Base-by-base conservation (phyloP, 176 grass and related monocot species). In the Chloris gayana region DNA sequence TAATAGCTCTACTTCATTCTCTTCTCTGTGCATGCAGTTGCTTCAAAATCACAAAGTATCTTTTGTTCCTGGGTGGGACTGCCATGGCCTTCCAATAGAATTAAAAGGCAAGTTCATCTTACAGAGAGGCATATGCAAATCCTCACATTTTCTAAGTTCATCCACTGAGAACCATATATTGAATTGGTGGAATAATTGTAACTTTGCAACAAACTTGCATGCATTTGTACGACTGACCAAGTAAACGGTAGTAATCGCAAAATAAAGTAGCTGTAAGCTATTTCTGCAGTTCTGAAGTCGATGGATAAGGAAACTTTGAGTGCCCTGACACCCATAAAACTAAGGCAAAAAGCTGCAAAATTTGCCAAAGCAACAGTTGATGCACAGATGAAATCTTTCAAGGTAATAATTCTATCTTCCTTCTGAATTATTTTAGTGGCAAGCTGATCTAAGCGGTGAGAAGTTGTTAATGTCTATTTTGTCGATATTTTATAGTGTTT, bases 21-120 rank as follows among this genome's bases (percentile, higher is more conserved):
- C 3, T 78, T 87, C 46, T 83, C 14, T 73, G 8, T 50, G 65
- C 89, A 98, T 50, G 65, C 89, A 98, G 95, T 75, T 98, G 73
- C 92, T 98, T 92, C 90, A 89, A 78, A 98, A 98, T 79, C 78
- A 93, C 80, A 95, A 93, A 87, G 88, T 98, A 24, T 84, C 79
- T 68, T 98, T 94, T 84, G 64, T 98, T 91, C 95, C 95, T 79
- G 95, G 95, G 41, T 98, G 95, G 95, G 95, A 98, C 76, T 98
- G 95, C 77, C 95, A 98, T 47, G 95, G 95, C 39, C 92, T 98
- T 83, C 95, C 95, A 60, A 98, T 98, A 63, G 95, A 98, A 87
- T 79, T 94, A 79, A 98, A 98, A 98, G 95, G 95, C 64, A 93
- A 89, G 88, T 67, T 51, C 30, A 79, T 65, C 71, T 84, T 75